Evolutionary conservation across 1,139 yeast genomes (phyloP).

Genomic region (Saccharomycopsis phalli): DNA sequence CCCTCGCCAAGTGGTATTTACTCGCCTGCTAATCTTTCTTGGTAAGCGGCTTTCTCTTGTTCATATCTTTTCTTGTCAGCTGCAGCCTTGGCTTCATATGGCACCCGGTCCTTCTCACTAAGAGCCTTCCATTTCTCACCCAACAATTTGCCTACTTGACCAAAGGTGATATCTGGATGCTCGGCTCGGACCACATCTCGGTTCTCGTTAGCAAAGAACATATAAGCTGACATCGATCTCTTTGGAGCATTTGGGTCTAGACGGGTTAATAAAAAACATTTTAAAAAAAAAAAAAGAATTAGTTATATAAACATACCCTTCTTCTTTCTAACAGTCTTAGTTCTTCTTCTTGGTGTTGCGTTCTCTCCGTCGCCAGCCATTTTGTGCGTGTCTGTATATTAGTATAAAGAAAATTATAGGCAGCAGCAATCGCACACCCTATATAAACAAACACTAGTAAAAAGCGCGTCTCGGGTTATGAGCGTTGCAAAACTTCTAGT

Average conservation of each 20-base stretch:
- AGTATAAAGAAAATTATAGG: neutral
- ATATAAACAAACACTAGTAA: constrained; percentile 5
- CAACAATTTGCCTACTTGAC: constrained; percentile 83
- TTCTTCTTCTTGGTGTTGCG: constrained; percentile 27
- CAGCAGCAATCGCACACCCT: neutral
- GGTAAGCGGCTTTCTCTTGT: constrained; percentile 88
- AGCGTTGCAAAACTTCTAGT: constrained; percentile 2
- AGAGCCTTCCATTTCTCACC: constrained; percentile 97
- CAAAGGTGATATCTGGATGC: constrained; percentile 89
- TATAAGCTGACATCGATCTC: constrained; percentile 95
- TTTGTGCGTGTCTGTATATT: constrained; percentile 6
- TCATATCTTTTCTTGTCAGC: constrained; percentile 97
- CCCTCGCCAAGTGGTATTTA: neutral
- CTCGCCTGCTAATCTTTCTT: constrained; percentile 24
- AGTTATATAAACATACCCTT: constrained; percentile 23
- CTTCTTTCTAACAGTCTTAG: constrained; percentile 30
- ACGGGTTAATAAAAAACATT: constrained; percentile 12
- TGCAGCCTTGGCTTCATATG: constrained; percentile 88
- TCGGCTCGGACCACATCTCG: constrained; percentile 92
- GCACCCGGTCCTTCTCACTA: constrained; percentile 68
- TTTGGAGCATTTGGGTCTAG: constrained; percentile 97
- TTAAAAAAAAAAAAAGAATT: constrained; percentile 11
- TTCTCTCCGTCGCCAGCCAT: constrained; percentile 35
- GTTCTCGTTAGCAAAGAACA: constrained; percentile 97
- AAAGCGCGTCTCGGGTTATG: constrained; percentile 3